Evolutionary conservation across 2,329 filamentous ascomycete genomes (phyloP), one percentile per base, ranked within the genome.

Genomic region (Chaetomiaceae sp.): DNA sequence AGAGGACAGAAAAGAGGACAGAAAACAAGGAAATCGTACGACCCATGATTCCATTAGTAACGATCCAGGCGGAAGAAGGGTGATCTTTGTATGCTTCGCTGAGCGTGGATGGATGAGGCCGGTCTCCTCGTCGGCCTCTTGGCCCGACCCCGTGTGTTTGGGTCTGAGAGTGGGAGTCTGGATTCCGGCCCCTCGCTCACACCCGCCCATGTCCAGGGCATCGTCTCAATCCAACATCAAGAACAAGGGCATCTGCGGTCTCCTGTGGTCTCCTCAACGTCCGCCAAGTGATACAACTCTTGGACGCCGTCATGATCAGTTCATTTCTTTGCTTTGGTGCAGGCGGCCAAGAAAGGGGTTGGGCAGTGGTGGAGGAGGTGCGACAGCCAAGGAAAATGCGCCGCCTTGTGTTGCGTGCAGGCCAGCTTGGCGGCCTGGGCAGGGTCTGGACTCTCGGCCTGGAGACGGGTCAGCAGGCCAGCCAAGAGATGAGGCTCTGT

Each of bases 41-140:
- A 53, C 35, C 12, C 38, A 51, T 37, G 50, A 53, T 41, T 19
- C 35, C 39, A 34, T 30, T 20, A 35, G 14, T 19, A 40, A 38
- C 14, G 27, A 13, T 14, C 6, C 35, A 21, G 35, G 44, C 40
- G 50, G 55, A 47, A 55, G 38, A 23, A 33, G 25, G 44, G 4
- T 33, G 47, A 51, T 55, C 47, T 57, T 56, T 56, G 50, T 55
- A 51, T 50, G 40, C 44, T 14, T 34, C 14, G 12, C 16, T 16
- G 3, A 9, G 16, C n/a, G 21, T 2, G 12, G 13, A 13, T 10
- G 14, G 37, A 40, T 37, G 44, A 30, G 49, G 31, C 39, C 27
- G 38, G 35, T 25, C 44, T 39, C 30, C 33, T 39, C 41, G 47
- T 42, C 45, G 27, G 20, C 23, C 44, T 27, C 41, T 33, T 33